A percentile compares a stretch with the other conserved stretches of the same genome.
phyloP scores from a whole-genome alignment of 2,329 filamentous ascomycete species.

The Ophiocordyceps unilateralis region DNA sequence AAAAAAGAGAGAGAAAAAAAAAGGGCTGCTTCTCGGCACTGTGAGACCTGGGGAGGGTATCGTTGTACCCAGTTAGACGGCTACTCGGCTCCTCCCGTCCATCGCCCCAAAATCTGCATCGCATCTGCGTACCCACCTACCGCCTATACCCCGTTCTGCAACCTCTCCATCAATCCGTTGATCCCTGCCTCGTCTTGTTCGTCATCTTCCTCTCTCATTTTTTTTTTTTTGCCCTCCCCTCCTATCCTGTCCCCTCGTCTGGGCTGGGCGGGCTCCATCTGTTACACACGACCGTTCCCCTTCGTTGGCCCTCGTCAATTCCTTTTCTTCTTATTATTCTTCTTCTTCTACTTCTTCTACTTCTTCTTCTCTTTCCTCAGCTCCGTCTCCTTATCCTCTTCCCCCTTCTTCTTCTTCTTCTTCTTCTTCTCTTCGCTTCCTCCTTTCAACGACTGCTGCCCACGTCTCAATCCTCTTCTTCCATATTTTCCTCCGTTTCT shows the following conservation, averaged over 20 bases:
- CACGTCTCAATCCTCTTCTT: constrained; percentile 6
- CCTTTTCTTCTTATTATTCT: neutral
- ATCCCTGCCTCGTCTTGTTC: constrained; percentile 2
- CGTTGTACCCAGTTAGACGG: neutral
- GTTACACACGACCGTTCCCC: constrained; percentile 2
- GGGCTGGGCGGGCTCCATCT: constrained; percentile 1
- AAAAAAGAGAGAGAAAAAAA: too few relatives aligned
- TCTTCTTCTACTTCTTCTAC: constrained; percentile 1
- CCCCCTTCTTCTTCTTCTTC: neutral
- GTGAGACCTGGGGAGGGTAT: neutral
- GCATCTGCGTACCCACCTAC: neutral
- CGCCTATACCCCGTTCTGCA: neutral
- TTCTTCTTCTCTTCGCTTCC: constrained; percentile 5
- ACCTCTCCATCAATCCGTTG: constrained; percentile 1
- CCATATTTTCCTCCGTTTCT: constrained; percentile 1
- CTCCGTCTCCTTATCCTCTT: constrained; percentile 1
- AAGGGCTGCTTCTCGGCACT: too few relatives aligned
- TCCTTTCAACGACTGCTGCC: neutral
- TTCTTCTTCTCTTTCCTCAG: constrained; percentile 1
- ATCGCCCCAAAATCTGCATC: neutral
- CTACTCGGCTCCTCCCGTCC: neutral
- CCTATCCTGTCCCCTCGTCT: neutral
- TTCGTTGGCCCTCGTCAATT: constrained; percentile 2
- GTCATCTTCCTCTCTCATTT: neutral
- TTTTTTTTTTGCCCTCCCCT: neutral